A percentile compares a stretch with the other conserved stretches of the same genome.
Conservation (phyloP, 2,329 filamentous ascomycete genomes). For the Paraconiothyrium brasiliense region DNA sequence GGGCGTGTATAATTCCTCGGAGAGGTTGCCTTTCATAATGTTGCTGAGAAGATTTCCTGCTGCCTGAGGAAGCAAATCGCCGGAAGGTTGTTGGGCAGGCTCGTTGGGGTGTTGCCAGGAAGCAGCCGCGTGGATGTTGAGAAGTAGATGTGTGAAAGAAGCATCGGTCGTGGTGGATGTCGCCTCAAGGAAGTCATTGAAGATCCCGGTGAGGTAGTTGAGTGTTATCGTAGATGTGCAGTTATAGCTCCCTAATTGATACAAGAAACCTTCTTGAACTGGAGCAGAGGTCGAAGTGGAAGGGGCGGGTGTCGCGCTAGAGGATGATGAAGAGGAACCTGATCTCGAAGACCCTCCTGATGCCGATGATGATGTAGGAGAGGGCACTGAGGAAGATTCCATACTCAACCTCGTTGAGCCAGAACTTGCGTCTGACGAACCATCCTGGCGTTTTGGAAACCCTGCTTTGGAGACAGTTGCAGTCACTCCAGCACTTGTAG, state of each 20-base stretch:
- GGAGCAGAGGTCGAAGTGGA: slow-evolving; percentile 21
- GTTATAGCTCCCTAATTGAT: slow-evolving; percentile 59
- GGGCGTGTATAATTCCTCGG: slow-evolving; percentile 65
- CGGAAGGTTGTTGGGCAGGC: slow-evolving; percentile 53
- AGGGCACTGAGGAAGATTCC: not conserved
- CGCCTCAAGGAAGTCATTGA: slow-evolving; percentile 62
- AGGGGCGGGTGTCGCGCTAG: slow-evolving; percentile 15
- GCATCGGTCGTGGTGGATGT: slow-evolving; percentile 66
- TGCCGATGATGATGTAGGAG: not conserved
- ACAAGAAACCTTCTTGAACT: slow-evolving; percentile 45
- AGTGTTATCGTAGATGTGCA: slow-evolving; percentile 65
- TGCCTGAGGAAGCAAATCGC: slow-evolving; percentile 55
- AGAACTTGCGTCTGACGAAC: slow-evolving; percentile 2
- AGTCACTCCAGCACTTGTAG: slow-evolving; percentile 5
- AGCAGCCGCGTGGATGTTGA: slow-evolving; percentile 68
- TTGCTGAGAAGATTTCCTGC: slow-evolving; percentile 57
- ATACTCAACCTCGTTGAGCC: slow-evolving; percentile 6
- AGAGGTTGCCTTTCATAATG: slow-evolving; percentile 59
- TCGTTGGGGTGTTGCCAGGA: slow-evolving; percentile 48
- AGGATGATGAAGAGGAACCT: slow-evolving; percentile 5
- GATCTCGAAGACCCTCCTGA: not conserved
- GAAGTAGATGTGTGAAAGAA: slow-evolving; percentile 61
- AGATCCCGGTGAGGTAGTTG: slow-evolving; percentile 57
- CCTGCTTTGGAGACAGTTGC: slow-evolving; percentile 1
- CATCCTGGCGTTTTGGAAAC: slow-evolving; percentile 22